Evolutionary conservation across 75 land plant genomes (phyloP), one percentile per base, ranked within the genome.

Genomic region (Cupressus sempervirens): DNA sequence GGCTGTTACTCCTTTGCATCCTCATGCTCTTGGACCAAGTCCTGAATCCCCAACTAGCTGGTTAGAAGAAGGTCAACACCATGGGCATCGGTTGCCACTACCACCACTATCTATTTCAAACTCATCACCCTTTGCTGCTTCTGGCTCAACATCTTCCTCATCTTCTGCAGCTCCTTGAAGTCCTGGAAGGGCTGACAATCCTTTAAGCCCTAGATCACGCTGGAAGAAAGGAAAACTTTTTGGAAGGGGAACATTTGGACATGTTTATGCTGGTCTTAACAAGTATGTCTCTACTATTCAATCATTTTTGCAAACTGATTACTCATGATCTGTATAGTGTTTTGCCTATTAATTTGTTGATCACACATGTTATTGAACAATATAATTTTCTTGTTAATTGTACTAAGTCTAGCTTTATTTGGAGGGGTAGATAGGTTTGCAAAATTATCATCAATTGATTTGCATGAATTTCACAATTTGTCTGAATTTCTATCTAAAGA

Each of bases 1-100:
- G n/a, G n/a, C n/a, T n/a, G n/a, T n/a, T 94, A 91, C 98, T 20
- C 99, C 99, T 32, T 56, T 91, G 85, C 99, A 97, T 90, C 96
- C 94, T 53, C 88, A 94, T 58, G 92, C 94, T 77, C 91, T 88
- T 36, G 93, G 88, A 13, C 35, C 85, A 15, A 84, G 88, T 20
- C 79, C 87, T 11, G 96, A 92, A 76, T 85, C 94, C 45, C 93
- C 86, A 46, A 84, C 88, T 40, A 83, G 84, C 77, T 87, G 95
- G 92, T 85, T 84, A 84, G 96, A 93, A 86, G 95, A 96, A 70
- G 92, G 90, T 53, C 90, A 89, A 34, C 88, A 93, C 83, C 90
- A 94, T 83, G 91, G 92, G 29, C 93, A 94, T 58, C 89, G 91
- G 14, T 83, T 96, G 86, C 99, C 99, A 4, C 89, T 96, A 50